Evolutionary conservation across 2,329 filamentous ascomycete genomes (phyloP), one percentile per base, ranked within the genome.

Genomic region (Penicillium frequentans): DNA sequence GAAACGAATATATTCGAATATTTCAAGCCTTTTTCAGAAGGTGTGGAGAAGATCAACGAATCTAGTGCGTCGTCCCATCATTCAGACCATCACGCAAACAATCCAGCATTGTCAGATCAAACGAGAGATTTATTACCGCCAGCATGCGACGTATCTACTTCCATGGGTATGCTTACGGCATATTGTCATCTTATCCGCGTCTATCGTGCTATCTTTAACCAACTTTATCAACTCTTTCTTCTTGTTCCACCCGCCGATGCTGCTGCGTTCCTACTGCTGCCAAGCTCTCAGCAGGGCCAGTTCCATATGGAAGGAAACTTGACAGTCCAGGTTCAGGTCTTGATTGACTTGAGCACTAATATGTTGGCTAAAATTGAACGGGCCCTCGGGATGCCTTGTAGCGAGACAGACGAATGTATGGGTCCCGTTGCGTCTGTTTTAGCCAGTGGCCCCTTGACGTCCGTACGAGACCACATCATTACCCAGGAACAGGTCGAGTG

Each of bases 181-280:
- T 61, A 67, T 52, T 55, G 49, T 23, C 57, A 62, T 35, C 49
- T 67, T 1, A 42, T 57, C 10, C 57, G 55, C 2, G 26, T 65
- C 5, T 62, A 67, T 44, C 60, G 55, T 21, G 47, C 55, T 3
- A 42, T 64, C 13, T 66, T 65, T 11, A 58, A 39, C 13, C 56
- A 61, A 10, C 47, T 67, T 5, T 62, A 66, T 45, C 64, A 62
- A 21, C 29, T 60, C 0, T 59, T 66, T 44, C 53, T 66, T 8
- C 54, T 60, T 16, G 37, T 61, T 10, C 54, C 62, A 6, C 64
- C 59, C 5, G 29, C 21, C 10, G 57, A 65, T 19, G 60, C 56
- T 4, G 49, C 47, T 8, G 26, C 33, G 1, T 56, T 64, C 39
- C 16, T 64, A 5, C 14, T 60, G 7, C 35, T 66, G 8, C 57